Evolutionary conservation across 2,329 filamentous ascomycete species (phyloP), one percentile per base, ranked within the genome.

Genomic region (Pseudocercospora pini-densiflorae): DNA sequence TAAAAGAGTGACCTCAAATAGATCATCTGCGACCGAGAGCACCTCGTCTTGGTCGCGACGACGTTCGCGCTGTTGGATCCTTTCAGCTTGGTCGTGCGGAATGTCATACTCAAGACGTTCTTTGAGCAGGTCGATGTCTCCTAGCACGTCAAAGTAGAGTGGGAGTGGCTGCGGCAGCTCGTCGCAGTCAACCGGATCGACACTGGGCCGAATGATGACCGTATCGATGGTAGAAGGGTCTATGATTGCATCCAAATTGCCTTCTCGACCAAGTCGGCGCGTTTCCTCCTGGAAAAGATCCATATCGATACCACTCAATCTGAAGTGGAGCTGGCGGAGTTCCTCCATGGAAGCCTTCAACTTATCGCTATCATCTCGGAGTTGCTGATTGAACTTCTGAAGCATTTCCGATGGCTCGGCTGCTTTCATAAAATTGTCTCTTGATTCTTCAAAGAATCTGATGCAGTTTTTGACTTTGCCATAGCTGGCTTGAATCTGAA

Each of bases 91-190:
- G 7, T 40, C 33, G 7, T 7, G 7, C 16, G 16, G 8, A 16
- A 40, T 7, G 33, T 40, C 33, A 16, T 40, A 40, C 8, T 40
- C 29, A 21, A 62, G 47, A 2, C 59, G 59, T 29, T 62, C 59
- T 14, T 23, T 4, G 10, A 43, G 9, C 1, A 62, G 31, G 1
- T 36, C 19, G 8, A 51, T 9, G 12, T 62, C 59, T 16, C 47
- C 59, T 10, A 62, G 19, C 3, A n/a, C 27, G 19, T 54, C 59
- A 6, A 62, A 62, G 19, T 62, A 62, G 10, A 53, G n/a, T 7
- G 6, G 5, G 1, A 62, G 45, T 1, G 54, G 43, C 1, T 0
- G 4, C 1, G 31, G 31, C 21, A 62, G 36, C 8, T n/a, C n/a
- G n/a, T n/a, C n/a, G n/a, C n/a, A n/a, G n/a, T n/a, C n/a, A n/a